Conservation (phyloP, 805 yeast species). For the Candida argentea region DNA sequence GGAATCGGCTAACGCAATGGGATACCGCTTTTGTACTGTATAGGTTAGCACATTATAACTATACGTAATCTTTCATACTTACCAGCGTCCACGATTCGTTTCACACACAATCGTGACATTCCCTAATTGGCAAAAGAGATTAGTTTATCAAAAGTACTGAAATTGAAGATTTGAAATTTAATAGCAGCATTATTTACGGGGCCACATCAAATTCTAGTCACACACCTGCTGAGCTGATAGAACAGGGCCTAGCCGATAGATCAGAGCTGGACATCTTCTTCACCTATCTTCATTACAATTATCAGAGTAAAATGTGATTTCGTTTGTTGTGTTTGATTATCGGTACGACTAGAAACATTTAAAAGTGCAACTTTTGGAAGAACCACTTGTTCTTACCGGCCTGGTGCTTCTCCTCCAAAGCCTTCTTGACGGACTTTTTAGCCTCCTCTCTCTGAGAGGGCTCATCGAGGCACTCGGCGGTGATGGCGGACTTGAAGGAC, state of each 20-base stretch:
- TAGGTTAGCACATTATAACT: slow-evolving; percentile 5
- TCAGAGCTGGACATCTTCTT: too few species aligned
- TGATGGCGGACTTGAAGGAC: slow-evolving; percentile 80
- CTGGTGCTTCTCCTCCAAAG: slow-evolving; percentile 98
- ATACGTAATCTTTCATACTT: too few species aligned
- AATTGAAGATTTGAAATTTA: not conserved
- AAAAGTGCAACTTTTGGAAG: slow-evolving; percentile 94
- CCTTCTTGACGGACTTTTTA: slow-evolving; percentile 97
- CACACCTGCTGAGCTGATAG: too few species aligned
- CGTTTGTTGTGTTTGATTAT: too few species aligned
- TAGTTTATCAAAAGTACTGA: not conserved
- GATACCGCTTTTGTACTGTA: slow-evolving; percentile 66
- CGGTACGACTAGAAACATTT: too few species aligned
- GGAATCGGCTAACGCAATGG: slow-evolving; percentile 68
- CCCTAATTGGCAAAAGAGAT: too few species aligned
- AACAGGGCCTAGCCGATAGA: too few species aligned
- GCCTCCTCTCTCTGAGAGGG: slow-evolving; percentile 99
- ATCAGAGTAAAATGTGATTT: too few species aligned
- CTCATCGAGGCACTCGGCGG: slow-evolving; percentile 91
- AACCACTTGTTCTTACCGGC: slow-evolving; percentile 99
- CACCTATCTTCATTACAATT: too few species aligned
- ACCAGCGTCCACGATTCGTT: slow-evolving; percentile 29
- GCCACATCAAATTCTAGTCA: too few species aligned
- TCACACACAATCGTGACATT: slow-evolving; percentile 37
- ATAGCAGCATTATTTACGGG: too few species aligned